Conservation (phyloP, 2,329 filamentous ascomycete species). For the Aspergillus texensis region DNA sequence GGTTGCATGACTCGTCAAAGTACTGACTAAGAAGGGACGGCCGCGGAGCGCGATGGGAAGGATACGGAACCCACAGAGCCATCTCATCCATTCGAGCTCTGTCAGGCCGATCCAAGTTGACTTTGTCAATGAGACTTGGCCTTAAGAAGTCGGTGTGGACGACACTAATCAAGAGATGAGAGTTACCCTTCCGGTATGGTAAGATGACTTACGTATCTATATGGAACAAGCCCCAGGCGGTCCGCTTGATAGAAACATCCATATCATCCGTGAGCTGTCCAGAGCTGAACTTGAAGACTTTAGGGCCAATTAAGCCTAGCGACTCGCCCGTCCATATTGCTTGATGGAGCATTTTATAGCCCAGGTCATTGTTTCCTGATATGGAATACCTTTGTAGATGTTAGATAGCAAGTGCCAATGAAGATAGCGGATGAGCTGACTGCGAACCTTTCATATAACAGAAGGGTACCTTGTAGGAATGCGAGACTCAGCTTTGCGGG, state of each 20-base stretch:
- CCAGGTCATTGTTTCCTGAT: slow-evolving; percentile 39
- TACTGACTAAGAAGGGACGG: slow-evolving; percentile 33
- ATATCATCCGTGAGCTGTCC: slow-evolving; percentile 32
- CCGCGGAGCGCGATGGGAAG: slow-evolving; percentile 31
- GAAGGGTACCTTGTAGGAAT: slow-evolving; percentile 37
- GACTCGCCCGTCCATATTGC: slow-evolving; percentile 38
- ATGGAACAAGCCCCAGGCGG: slow-evolving; percentile 43
- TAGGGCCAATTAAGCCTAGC: slow-evolving; percentile 35
- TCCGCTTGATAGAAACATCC: slow-evolving; percentile 33
- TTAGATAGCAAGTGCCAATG: background rate
- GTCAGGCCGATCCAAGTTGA: slow-evolving; percentile 31
- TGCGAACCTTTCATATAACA: slow-evolving; percentile 38
- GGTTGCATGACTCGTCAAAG: slow-evolving; percentile 37
- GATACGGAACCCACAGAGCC: slow-evolving; percentile 36
- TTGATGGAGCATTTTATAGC: slow-evolving; percentile 41
- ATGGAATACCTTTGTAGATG: slow-evolving; percentile 35
- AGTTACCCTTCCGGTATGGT: background rate
- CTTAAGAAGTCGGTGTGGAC: slow-evolving; percentile 40
- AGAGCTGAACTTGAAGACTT: slow-evolving; percentile 23
- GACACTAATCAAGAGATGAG: slow-evolving; percentile 25
- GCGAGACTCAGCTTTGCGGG: slow-evolving; percentile 30
- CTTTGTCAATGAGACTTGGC: slow-evolving; percentile 37
- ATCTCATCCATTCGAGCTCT: slow-evolving; percentile 21
- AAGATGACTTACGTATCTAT: slow-evolving; percentile 38
- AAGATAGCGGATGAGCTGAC: background rate